Base-by-base conservation (phyloP, 345 rosid genomes). In the Ricinus communis region DNA sequence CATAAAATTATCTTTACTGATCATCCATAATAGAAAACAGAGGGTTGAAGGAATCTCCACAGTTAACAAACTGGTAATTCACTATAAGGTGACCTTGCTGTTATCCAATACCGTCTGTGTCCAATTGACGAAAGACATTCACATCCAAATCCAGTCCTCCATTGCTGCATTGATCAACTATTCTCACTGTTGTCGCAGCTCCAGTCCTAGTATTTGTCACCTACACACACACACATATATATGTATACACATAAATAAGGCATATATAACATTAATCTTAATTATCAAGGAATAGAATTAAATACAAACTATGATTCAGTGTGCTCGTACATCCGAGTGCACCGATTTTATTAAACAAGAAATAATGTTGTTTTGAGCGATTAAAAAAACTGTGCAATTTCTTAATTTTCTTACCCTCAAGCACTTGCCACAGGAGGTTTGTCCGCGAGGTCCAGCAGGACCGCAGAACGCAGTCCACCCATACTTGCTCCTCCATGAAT, bases 401-500 rank as follows among this genome's bases (percentile, higher is more conserved):
- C n/a, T n/a, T n/a, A n/a, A n/a, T n/a, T n/a, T n/a, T n/a, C 82
- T 53, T 68, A 84, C 89, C 76, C 73, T 85, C 10, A 78, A 74
- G 75, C 93, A 87, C 59, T 41, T 74, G 76, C 93, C 89, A 31
- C 89, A 85, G 47, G 93, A 36, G 54, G 81, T 86, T 65, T 80
- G 89, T 22, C 96, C 96, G 0, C 27, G 83, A 18, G 88, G 85
- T 16, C 92, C 94, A 31, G 8, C 84, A 0, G 90, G 91, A 0
- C 83, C 86, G 3, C 93, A 85, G 22, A 86, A 87, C 36, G 96
- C 90, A 0, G 92, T 83, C 92, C 92, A 85, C 3, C 92, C 92
- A 45, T 86, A 80, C 62, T 73, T 83, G 1, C 70, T 76, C 8
- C 97, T 78, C 97, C 97, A 86, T 10, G 72, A 65, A 60, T 79